These are phyloP conservation scores for Chlamydomonas applanata DNA, from an alignment of 139 green algal species.

Conservation along the genomic window DNA sequence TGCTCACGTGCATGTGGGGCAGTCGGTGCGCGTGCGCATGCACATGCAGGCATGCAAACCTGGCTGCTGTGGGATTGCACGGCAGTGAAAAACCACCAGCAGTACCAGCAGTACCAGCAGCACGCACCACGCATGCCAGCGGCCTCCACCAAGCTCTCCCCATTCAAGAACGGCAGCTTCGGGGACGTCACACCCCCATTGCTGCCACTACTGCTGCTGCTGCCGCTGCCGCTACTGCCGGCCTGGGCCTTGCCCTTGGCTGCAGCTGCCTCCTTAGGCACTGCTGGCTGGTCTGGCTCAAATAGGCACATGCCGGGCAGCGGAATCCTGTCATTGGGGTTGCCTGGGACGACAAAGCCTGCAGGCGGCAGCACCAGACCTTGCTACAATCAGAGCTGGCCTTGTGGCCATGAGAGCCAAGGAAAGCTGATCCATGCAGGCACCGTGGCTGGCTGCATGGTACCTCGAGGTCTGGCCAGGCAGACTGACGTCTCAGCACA, in stretches of 20 bases:
- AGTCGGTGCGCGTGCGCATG: background rate
- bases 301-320: constrained; percentile 5
- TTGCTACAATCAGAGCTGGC: no score
- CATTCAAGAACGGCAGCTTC: background rate
- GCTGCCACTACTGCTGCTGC: background rate
- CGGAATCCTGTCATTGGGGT: constrained; percentile 28
- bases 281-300: no score
- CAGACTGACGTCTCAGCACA: background rate
- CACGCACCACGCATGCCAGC: constrained; percentile 2
- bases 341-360: constrained; percentile 33
- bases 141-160: background rate
- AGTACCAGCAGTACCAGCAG: no score
- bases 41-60: no score
- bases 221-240: background rate
- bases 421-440: background rate
- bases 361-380: background rate
- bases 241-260: background rate
- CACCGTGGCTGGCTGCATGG: background rate
- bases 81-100: no score
- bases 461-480: no score
- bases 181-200: background rate
- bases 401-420: background rate
- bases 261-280: no score
- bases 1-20: background rate
- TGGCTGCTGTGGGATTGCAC: no score